Conservation (phyloP, 2,329 filamentous ascomycete species). For the Fusarium annulatum region DNA sequence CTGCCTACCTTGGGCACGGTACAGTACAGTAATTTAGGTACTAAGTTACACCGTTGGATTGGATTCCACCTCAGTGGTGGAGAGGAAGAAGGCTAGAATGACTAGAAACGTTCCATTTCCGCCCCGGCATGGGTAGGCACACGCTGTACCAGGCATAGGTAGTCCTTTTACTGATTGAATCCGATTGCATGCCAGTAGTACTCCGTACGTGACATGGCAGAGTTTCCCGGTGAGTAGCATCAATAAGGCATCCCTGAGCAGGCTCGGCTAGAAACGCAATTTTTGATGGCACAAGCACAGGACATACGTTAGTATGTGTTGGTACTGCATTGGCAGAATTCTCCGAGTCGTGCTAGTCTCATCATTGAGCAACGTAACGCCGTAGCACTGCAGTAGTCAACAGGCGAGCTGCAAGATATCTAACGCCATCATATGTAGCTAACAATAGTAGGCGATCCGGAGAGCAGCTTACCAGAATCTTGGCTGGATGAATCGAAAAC, state of each 20-base stretch:
- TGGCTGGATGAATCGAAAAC: neutral
- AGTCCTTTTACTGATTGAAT: neutral
- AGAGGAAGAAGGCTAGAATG: conserved; percentile 12
- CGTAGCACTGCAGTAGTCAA: conserved; percentile 13
- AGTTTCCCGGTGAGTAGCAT: neutral
- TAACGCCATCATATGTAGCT: neutral
- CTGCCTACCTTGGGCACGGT: neutral
- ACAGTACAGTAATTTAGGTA: neutral
- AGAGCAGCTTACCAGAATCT: neutral
- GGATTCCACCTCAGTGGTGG: conserved; percentile 9
- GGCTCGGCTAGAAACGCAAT: conserved; percentile 24
- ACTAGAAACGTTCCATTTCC: conserved; percentile 1
- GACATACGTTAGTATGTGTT: neutral
- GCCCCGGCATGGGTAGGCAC: neutral
- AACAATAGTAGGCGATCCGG: neutral
- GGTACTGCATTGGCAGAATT: conserved; percentile 40
- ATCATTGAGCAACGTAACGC: conserved; percentile 33
- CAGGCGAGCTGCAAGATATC: conserved; percentile 5
- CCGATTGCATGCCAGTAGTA: neutral
- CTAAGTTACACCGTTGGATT: conserved; percentile 1
- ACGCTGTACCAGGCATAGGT: neutral
- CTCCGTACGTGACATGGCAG: neutral
- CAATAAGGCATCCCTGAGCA: neutral
- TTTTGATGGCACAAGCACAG: conserved; percentile 38
- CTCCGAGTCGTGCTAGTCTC: conserved; percentile 39